phyloP scores from a whole-genome alignment of 2,329 filamentous ascomycete genomes.

The Cladophialophora chaetospira region DNA sequence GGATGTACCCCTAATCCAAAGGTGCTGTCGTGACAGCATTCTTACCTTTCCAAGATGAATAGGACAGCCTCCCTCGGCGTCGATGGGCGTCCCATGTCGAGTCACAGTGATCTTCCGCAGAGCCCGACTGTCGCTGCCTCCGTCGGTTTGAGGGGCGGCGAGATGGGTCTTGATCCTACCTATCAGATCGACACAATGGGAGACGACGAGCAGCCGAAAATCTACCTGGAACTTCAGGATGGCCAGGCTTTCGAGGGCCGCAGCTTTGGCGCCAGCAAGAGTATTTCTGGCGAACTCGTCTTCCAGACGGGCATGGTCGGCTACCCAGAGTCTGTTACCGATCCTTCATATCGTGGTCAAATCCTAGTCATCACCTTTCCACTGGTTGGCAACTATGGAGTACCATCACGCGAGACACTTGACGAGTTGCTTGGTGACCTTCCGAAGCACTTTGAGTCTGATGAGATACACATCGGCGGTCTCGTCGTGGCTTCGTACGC shows the following conservation, averaged over 20 bases:
- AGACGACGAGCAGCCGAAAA: slow-evolving; percentile 60
- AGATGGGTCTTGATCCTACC: slow-evolving; percentile 12
- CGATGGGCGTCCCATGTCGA: slow-evolving; percentile 18
- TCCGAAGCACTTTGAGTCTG: slow-evolving; percentile 90
- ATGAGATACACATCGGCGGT: slow-evolving; percentile 89
- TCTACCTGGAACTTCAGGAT: slow-evolving; percentile 91
- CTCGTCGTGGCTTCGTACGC: slow-evolving; percentile 89
- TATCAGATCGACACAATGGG: slow-evolving; percentile 11
- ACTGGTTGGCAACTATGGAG: slow-evolving; percentile 94
- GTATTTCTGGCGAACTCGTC: slow-evolving; percentile 92
- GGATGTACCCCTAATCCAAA: slow-evolving; percentile 22
- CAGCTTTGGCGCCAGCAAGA: slow-evolving; percentile 95
- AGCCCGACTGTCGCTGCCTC: slow-evolving; percentile 45
- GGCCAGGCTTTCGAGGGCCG: slow-evolving; percentile 88
- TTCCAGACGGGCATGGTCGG: slow-evolving; percentile 99
- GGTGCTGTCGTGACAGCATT: slow-evolving; percentile 23
- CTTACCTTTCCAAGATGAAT: slow-evolving; percentile 19
- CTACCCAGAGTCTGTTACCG: slow-evolving; percentile 92
- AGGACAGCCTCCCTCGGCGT: slow-evolving; percentile 6
- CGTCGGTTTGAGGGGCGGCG: slow-evolving; percentile 36
- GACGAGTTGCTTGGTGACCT: slow-evolving; percentile 84
- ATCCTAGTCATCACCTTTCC: slow-evolving; percentile 97
- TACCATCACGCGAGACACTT: slow-evolving; percentile 80
- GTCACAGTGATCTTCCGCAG: slow-evolving; percentile 37
- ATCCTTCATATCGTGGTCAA: slow-evolving; percentile 86